These are phyloP conservation scores for Fusarium drepaniforme DNA, from an alignment of 2,329 filamentous ascomycete genomes.

Conservation along the genomic window DNA sequence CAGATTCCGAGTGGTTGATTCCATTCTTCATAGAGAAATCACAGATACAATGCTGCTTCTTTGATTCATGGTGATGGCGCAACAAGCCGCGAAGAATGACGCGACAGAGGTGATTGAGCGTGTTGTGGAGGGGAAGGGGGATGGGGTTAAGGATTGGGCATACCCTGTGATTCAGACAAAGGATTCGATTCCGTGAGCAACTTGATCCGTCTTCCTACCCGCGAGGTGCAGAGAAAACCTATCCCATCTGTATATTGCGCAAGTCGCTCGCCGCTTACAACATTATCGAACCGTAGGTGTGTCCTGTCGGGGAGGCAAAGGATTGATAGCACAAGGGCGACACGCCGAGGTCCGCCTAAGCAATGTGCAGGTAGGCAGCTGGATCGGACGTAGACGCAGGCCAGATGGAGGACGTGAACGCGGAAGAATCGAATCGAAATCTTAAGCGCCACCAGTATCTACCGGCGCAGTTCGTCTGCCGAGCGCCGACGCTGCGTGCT, in stretches of 20 bases:
- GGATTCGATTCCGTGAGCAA: slow-evolving; percentile 35
- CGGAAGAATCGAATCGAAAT: slow-evolving; percentile 31
- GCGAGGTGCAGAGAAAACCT: slow-evolving; percentile 31
- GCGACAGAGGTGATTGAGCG: slow-evolving; percentile 34
- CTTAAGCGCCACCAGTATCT: slow-evolving; percentile 36
- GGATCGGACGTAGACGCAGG: slow-evolving; percentile 9
- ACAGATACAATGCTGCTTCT: slow-evolving; percentile 47
- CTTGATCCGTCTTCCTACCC: slow-evolving; percentile 45
- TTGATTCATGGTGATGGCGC: slow-evolving; percentile 41
- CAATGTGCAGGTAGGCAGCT: slow-evolving; percentile 18
- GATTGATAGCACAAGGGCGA: slow-evolving; percentile 39
- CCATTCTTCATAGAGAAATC: slow-evolving; percentile 47
- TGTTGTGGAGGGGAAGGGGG: slow-evolving; percentile 30
- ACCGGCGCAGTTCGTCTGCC: slow-evolving; percentile 37
- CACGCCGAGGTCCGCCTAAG: slow-evolving; percentile 25
- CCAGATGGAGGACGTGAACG: slow-evolving; percentile 29
- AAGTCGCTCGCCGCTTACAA: slow-evolving; percentile 50
- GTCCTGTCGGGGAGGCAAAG: slow-evolving; percentile 40
- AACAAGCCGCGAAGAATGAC: slow-evolving; percentile 33
- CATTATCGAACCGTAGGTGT: slow-evolving; percentile 45
- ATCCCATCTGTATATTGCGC: slow-evolving; percentile 44
- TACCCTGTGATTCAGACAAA: slow-evolving; percentile 48
- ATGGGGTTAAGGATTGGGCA: slow-evolving; percentile 45
- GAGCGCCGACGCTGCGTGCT: slow-evolving; percentile 37
- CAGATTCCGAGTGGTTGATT: slow-evolving; percentile 38